These are phyloP conservation scores for Rhododendron ferrugineum DNA, from an alignment of 148 eudicot species.

Conservation along the genomic window DNA sequence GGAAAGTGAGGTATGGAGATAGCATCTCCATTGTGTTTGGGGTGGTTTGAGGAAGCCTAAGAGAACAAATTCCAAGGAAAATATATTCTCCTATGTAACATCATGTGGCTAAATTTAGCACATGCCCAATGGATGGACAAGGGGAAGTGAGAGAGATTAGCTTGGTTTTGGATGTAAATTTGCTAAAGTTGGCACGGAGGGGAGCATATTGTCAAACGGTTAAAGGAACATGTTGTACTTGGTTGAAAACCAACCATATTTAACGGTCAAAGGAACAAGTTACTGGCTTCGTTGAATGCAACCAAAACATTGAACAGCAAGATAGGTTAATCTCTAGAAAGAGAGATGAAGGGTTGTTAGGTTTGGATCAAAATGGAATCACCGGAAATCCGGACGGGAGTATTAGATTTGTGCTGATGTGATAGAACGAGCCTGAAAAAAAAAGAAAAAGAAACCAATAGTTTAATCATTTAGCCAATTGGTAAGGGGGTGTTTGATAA, in stretches of 20 bases:
- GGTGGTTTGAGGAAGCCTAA: not conserved
- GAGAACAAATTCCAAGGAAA: constrained; percentile 29
- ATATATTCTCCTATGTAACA: not conserved
- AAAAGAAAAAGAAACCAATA: not conserved
- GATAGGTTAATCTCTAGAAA: not conserved
- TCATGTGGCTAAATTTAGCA: not conserved
- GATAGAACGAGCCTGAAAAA: too few species aligned
- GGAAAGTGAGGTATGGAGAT: not conserved
- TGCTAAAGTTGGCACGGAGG: not conserved
- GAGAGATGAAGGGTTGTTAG: not conserved
- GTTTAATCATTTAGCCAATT: not conserved
- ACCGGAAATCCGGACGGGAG: not conserved
- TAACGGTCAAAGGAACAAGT: not conserved
- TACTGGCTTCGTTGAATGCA: not conserved
- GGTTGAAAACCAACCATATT: not conserved
- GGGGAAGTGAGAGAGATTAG: not conserved
- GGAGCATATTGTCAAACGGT: not conserved
- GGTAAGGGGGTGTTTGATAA: too few species aligned
- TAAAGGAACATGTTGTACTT: not conserved
- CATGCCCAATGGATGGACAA: not conserved
- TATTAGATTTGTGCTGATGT: not conserved
- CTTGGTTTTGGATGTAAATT: not conserved
- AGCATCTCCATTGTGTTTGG: constrained; percentile 4
- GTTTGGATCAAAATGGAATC: not conserved
- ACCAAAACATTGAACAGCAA: not conserved